These are phyloP conservation scores for Rhizopus stolonifer DNA, from an alignment of 371 early-diverging fungal species.

Conservation along the genomic window DNA sequence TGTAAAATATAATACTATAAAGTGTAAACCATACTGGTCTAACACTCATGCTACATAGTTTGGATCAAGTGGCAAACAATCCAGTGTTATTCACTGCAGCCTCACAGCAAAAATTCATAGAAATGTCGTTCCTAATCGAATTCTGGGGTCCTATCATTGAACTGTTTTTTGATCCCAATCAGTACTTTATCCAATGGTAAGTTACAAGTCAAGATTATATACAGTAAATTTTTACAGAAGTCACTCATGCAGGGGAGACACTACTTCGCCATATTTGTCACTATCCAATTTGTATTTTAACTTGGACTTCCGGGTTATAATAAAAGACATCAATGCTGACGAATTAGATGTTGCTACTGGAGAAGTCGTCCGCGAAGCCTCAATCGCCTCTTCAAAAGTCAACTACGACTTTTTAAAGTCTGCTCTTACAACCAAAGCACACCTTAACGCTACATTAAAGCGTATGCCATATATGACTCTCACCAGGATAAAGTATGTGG, in stretches of 20 bases:
- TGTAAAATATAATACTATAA: conserved; percentile 17
- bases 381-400: conserved; percentile 2
- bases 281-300: conserved; percentile 5
- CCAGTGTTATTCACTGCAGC: conserved; percentile 6
- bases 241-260: conserved; percentile 14
- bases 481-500: conserved; percentile 9
- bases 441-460: conserved; percentile 13
- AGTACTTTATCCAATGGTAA: conserved; percentile 18
- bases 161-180: conserved; percentile 14
- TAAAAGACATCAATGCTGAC: conserved; percentile 8
- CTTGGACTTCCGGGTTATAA: conserved; percentile 12
- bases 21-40: conserved; percentile 5
- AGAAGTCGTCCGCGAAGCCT: conserved; percentile 5
- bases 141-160: conserved; percentile 18
- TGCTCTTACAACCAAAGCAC: conserved; percentile 5
- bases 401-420: conserved; percentile 5
- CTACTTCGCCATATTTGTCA: conserved; percentile 11
- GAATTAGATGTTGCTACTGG: conserved; percentile 15
- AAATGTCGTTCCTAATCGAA: conserved; percentile 13
- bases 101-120: conserved; percentile 9
- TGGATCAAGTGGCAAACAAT: conserved; percentile 11
- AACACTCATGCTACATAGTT: conserved; percentile 6
- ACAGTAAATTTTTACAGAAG: background rate
- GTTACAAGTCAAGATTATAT: conserved; percentile 2
- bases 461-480: conserved; percentile 7